Conservation (phyloP, 1,284 basidiomycete genomes). For the Inonotus hispidus region DNA sequence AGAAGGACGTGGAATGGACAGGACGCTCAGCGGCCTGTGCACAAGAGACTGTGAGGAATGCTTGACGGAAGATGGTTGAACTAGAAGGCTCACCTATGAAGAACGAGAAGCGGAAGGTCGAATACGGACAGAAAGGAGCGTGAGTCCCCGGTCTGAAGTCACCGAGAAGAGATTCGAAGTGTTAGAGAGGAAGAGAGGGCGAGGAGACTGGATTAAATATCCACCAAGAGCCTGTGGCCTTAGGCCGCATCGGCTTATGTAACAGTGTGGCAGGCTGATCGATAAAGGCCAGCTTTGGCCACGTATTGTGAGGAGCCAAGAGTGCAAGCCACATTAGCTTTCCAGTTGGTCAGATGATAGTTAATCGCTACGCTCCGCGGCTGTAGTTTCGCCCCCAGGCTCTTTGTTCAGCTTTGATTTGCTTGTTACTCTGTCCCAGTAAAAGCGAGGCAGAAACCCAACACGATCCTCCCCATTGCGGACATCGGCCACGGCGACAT, state of each 20-base stretch:
- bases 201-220: background rate
- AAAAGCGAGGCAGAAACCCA: constrained; percentile 70
- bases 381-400: background rate
- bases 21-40: background rate
- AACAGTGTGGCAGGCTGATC: background rate
- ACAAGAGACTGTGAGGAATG: background rate
- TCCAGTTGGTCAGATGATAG: background rate
- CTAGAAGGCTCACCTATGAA: background rate
- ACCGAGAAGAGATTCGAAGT: background rate
- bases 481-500: constrained; percentile 50
- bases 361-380: background rate
- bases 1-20: background rate
- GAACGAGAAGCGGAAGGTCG: background rate
- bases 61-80: background rate
- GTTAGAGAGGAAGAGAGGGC: background rate
- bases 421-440: constrained; percentile 30
- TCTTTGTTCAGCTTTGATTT: background rate
- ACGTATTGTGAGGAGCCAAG: background rate
- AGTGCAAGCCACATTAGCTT: too few species aligned
- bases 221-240: background rate
- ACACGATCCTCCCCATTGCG: constrained; percentile 59
- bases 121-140: background rate
- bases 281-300: background rate
- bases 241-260: background rate
- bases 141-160: background rate